Percentiles rank a stretch among this genome's conserved stretches.
Evolutionary conservation across 257 asterid species (phyloP).

Genomic region (Cinchona pubescens): DNA sequence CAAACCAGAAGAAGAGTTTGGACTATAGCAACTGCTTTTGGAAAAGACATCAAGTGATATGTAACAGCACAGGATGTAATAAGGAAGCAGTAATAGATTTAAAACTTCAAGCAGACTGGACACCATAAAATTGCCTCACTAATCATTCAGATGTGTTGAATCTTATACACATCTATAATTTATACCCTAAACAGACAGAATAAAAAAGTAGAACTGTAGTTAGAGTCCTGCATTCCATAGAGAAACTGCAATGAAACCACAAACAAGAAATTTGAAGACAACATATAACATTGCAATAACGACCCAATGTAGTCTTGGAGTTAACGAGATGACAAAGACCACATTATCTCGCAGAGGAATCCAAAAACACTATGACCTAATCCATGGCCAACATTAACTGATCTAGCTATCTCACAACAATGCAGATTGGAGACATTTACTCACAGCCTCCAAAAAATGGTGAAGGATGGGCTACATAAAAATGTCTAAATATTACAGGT

Average conservation of each 20-base stretch:
- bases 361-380: background rate
- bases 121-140: background rate
- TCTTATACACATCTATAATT: no score
- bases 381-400: constrained; percentile 1
- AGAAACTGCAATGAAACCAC: background rate
- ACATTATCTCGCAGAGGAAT: background rate
- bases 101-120: background rate
- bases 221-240: background rate
- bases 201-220: no score
- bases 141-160: no score
- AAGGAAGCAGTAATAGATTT: background rate
- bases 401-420: background rate
- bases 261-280: no score
- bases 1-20: background rate
- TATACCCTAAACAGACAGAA: no score
- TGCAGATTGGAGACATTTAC: constrained; percentile 9
- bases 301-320: background rate
- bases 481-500: constrained; percentile 1
- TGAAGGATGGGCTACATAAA: background rate
- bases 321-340: background rate
- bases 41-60: background rate
- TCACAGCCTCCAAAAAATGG: background rate
- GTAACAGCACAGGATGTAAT: background rate
- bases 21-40: background rate
- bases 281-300: background rate